Percentiles rank a stretch among this genome's conserved stretches.
phyloP scores from a whole-genome alignment of 495 filamentous ascomycete species.

The Friedmanniomyces endolithicus region DNA sequence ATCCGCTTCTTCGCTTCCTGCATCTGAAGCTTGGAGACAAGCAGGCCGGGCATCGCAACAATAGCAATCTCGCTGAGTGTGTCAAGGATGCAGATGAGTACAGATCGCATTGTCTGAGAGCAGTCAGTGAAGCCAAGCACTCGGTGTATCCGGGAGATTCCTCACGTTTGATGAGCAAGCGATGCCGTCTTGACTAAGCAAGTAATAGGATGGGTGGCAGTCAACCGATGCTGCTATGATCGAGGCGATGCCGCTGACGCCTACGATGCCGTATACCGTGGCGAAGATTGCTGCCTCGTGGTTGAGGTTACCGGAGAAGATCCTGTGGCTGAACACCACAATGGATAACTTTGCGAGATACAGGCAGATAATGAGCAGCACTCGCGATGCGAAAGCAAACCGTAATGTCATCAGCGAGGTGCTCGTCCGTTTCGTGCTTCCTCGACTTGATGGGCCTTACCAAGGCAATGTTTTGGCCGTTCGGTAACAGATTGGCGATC shows the following conservation, averaged over 20 bases:
- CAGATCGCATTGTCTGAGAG: background rate
- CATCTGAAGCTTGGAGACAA: background rate
- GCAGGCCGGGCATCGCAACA: background rate
- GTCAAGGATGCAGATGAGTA: background rate
- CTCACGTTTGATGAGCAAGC: background rate
- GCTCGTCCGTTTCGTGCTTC: background rate
- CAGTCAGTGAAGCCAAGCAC: background rate
- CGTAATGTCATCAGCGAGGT: background rate
- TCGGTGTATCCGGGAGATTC: background rate
- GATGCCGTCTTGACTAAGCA: background rate
- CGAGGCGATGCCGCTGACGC: background rate
- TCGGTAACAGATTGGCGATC: background rate
- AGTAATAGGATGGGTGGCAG: background rate
- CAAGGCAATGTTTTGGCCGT: background rate
- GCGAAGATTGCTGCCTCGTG: background rate
- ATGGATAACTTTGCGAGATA: constrained; percentile 1
- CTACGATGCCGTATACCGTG: background rate
- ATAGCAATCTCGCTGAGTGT: background rate
- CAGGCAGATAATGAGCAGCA: background rate
- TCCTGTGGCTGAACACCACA: background rate
- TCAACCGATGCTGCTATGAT: background rate
- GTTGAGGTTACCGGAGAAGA: background rate
- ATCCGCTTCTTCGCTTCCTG: background rate
- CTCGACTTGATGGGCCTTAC: no score
- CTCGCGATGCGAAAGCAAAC: background rate